phyloP scores from a whole-genome alignment of 306 rosid species.

The Lathyrus aphaca region DNA sequence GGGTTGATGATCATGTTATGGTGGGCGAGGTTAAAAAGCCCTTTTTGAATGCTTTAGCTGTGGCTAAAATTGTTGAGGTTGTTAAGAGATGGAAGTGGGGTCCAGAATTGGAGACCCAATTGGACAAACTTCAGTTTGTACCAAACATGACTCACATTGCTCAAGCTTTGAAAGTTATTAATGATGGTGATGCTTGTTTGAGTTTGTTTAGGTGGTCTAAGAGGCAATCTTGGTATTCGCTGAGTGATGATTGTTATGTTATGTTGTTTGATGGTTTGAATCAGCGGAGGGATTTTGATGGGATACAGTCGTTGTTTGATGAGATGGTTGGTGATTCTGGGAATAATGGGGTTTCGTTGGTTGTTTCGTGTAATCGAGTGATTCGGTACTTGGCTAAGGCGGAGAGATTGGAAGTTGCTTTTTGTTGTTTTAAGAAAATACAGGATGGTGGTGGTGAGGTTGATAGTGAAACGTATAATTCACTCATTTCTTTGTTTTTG shows the following conservation, averaged over 20 bases:
- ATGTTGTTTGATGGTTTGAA: conserved; percentile 75
- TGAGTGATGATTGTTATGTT: conserved; percentile 72
- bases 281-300: conserved; percentile 70
- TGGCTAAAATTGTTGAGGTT: conserved; percentile 86
- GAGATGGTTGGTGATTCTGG: conserved; percentile 78
- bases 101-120: conserved; percentile 90
- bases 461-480: conserved; percentile 77
- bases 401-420: conserved; percentile 84
- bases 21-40: conserved; percentile 80
- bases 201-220: conserved; percentile 91
- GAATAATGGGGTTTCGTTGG: conserved; percentile 49
- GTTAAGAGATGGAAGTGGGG: conserved; percentile 98
- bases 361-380: conserved; percentile 67
- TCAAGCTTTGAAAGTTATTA: conserved; percentile 70
- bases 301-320: conserved; percentile 77
- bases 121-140: conserved; percentile 82
- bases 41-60: conserved; percentile 72
- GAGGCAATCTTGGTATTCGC: conserved; percentile 84
- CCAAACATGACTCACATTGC: conserved; percentile 76
- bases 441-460: conserved; percentile 64
- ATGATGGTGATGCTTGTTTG: conserved; percentile 65
- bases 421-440: conserved; percentile 84
- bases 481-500: conserved; percentile 75
- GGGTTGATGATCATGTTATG: conserved; percentile 91
- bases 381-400: conserved; percentile 85